Percentiles rank a stretch among this genome's conserved stretches.
Evolutionary conservation across 140 eudicot species (phyloP).

Genomic region (Ambrosia hybrid): DNA sequence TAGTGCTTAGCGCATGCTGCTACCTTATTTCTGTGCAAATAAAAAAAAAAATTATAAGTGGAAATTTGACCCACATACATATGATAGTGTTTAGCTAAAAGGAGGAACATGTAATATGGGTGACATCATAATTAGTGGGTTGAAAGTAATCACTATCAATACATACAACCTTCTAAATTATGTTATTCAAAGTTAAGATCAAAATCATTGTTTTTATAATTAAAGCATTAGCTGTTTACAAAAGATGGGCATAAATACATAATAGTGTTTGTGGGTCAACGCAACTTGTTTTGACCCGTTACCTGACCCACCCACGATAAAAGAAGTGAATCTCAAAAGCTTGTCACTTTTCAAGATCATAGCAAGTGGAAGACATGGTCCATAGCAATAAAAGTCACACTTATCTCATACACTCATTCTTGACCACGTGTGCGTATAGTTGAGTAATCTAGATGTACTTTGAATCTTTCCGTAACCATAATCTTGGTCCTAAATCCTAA

Average conservation of each 20-base stretch:
- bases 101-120: background rate
- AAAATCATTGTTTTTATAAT: background rate
- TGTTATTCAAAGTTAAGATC: background rate
- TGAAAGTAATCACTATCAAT: background rate
- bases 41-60: background rate
- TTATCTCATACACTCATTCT: background rate
- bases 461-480: conserved; percentile 10
- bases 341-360: background rate
- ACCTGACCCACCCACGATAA: background rate
- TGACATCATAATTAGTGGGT: background rate
- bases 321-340: background rate
- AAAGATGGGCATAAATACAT: background rate
- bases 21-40: conserved; percentile 32
- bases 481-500: conserved; percentile 15
- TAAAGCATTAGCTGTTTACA: conserved; percentile 3
- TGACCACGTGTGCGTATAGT: background rate
- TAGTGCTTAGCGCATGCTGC: conserved; percentile 60
- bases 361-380: conserved; percentile 11
- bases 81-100: background rate
- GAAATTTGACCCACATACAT: background rate
- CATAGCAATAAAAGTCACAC: background rate
- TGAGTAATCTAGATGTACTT: background rate
- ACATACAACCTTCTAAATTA: background rate
- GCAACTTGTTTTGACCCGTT: background rate
- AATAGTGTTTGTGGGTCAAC: background rate